Evolutionary conservation across 1,284 basidiomycete genomes (phyloP).

Genomic region (Pyrrhoderma lamaoense): DNA sequence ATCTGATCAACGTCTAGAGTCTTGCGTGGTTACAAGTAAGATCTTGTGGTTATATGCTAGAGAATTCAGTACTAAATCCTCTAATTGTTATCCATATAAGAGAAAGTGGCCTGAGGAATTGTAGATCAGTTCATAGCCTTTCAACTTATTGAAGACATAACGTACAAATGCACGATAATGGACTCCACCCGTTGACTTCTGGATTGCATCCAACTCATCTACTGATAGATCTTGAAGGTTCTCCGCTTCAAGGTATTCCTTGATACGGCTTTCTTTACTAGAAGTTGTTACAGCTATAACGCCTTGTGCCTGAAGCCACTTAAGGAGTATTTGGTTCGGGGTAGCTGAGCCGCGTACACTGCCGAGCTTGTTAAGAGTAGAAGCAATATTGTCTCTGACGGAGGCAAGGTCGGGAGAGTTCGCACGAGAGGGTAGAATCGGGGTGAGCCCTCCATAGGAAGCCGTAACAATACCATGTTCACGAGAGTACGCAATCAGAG

Average conservation of each 20-base stretch:
- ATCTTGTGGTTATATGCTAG: too few relatives aligned
- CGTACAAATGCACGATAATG: conserved; percentile 50
- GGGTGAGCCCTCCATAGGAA: conserved; percentile 61
- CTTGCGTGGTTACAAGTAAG: too few relatives aligned
- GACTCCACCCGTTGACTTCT: conserved; percentile 49
- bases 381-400: conserved; percentile 35
- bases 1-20: too few relatives aligned
- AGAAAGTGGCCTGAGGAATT: background rate
- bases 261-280: conserved; percentile 59
- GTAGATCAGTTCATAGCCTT: background rate
- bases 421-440: conserved; percentile 45
- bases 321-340: conserved; percentile 46
- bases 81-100: conserved; percentile 12
- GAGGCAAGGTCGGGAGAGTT: conserved; percentile 50
- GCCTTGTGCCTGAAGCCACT: conserved; percentile 54
- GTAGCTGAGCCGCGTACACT: conserved; percentile 33
- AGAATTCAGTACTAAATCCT: too few relatives aligned
- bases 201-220: conserved; percentile 58
- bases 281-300: conserved; percentile 68
- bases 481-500: conserved; percentile 47
- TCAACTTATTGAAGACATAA: conserved; percentile 7
- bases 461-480: conserved; percentile 59
- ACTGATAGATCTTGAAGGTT: conserved; percentile 49
- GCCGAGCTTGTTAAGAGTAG: conserved; percentile 32
- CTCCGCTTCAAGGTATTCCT: conserved; percentile 55